Evolutionary conservation across 352 stramenopile genomes (phyloP).

Genomic region (Pilasporangium apinafurcum): DNA sequence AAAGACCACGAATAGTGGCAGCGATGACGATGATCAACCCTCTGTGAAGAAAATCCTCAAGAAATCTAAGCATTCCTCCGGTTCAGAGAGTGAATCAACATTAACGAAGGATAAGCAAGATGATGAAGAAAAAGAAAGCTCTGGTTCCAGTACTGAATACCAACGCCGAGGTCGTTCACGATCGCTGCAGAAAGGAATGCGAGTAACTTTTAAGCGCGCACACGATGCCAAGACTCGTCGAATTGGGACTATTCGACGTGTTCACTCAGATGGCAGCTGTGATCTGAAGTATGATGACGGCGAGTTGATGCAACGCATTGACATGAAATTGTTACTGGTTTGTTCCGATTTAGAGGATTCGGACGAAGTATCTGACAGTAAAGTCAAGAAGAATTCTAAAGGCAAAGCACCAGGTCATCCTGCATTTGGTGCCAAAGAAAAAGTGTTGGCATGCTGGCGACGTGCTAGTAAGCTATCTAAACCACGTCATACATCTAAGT

Average conservation of each 20-base stretch:
- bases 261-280: slow-evolving; percentile 48
- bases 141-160: background rate
- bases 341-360: slow-evolving; percentile 32
- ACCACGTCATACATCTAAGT: slow-evolving; percentile 14
- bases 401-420: background rate
- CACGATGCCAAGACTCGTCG: slow-evolving; percentile 18
- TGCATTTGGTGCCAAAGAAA: slow-evolving; percentile 20
- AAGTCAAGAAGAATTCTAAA: slow-evolving; percentile 1
- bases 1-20: background rate
- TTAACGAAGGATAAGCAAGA: background rate
- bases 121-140: slow-evolving; percentile 7
- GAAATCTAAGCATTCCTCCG: background rate
- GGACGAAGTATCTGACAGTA: background rate
- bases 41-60: background rate
- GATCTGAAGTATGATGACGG: slow-evolving; percentile 60
- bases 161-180: too few relatives aligned
- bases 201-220: slow-evolving; percentile 34
- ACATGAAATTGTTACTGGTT: slow-evolving; percentile 7
- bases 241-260: slow-evolving; percentile 18
- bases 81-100: background rate
- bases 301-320: slow-evolving; percentile 30
- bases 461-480: slow-evolving; percentile 35
- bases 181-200: slow-evolving; percentile 15
- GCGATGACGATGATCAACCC: background rate
- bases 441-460: slow-evolving; percentile 23